Evolutionary conservation across 1,284 basidiomycete species (phyloP), one percentile per base, ranked within the genome.

Genomic region (Phlebopus sp.): DNA sequence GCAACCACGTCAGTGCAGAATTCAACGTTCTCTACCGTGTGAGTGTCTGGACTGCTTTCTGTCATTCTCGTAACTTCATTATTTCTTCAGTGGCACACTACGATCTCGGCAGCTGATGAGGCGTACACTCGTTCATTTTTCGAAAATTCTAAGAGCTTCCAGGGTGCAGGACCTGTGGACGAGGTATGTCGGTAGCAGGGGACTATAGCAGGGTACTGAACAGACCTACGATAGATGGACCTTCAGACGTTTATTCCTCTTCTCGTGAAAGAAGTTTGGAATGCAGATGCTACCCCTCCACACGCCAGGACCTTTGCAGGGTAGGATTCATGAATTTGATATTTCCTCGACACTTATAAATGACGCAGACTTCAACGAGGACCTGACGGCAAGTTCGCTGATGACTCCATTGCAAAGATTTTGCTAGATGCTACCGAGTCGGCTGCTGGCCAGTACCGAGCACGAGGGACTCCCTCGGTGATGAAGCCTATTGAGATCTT

Each of bases 11-110:
- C 51, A 81, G 82, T 0, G 66, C 86, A n/a, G 40, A 42, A 63
- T 84, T 85, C 68, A 85, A 85, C 58, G 67, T 82, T 5, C 63
- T 84, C 11, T 85, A 85, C 60, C 68, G 82, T 34, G 27, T 29
- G 27, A 29, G 27, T 29, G 10, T 29, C 27, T 11, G 4, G 4
- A 4, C 27, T 29, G 7, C 27, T 29, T 9, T 11, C 27, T 29
- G 9, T 11, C 27, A 9, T 2, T 29, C 27, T 29, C 8, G 5
- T 29, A 2, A 29, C 27, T 29, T 9, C 8, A 9, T 11, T 29
- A 9, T 8, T 29, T 8, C 2, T 29, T 29, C 10, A 29, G 27
- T 89, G 86, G 85, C 86, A 89, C 60, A 72, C 84, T 5, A 74
- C 82, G 1, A 62, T 82, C 7, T 84, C 84, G 0, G 51, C 72